These are phyloP conservation scores for Arthrobotrys musiformis DNA, from an alignment of 2,329 filamentous ascomycete species.

Conservation along the genomic window DNA sequence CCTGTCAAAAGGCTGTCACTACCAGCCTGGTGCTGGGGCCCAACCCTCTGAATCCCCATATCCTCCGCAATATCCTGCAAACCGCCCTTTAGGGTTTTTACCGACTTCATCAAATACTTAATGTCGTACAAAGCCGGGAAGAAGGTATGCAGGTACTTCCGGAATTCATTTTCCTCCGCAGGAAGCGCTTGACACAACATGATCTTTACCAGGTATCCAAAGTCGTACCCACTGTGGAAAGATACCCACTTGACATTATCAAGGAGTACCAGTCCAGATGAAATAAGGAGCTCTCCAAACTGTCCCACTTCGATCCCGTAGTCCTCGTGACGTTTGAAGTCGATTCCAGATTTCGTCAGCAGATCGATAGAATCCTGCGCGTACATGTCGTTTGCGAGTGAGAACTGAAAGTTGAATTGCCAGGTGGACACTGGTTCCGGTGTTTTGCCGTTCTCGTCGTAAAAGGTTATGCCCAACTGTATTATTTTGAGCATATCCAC, in stretches of 20 bases:
- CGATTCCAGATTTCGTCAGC: constrained; percentile 88
- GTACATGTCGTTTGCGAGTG: constrained; percentile 95
- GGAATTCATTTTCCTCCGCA: constrained; percentile 88
- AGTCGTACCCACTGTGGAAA: constrained; percentile 98
- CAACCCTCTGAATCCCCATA: constrained; percentile 87
- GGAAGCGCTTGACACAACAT: constrained; percentile 84
- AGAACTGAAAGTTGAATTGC: constrained; percentile 99
- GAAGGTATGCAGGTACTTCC: constrained; percentile 86
- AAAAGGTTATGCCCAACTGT: constrained; percentile 92
- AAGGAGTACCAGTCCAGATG: constrained; percentile 87
- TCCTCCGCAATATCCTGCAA: constrained; percentile 94
- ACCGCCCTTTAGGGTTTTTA: constrained; percentile 84
- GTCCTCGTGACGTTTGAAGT: constrained; percentile 83
- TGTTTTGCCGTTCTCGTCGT: constrained; percentile 88
- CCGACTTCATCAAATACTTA: constrained; percentile 95
- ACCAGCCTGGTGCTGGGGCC: constrained; percentile 88
- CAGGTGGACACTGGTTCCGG: constrained; percentile 78
- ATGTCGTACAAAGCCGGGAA: constrained; percentile 96
- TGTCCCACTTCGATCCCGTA: constrained; percentile 90
- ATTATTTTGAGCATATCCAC: constrained; percentile 98
- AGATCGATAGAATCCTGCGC: constrained; percentile 94
- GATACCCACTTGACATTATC: constrained; percentile 95
- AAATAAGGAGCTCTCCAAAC: constrained; percentile 89
- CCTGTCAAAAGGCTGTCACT: constrained; percentile 94
- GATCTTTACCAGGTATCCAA: constrained; percentile 95